phyloP scores from a whole-genome alignment of 2,329 filamentous ascomycete genomes.

The Cladosporium colombiae region DNA sequence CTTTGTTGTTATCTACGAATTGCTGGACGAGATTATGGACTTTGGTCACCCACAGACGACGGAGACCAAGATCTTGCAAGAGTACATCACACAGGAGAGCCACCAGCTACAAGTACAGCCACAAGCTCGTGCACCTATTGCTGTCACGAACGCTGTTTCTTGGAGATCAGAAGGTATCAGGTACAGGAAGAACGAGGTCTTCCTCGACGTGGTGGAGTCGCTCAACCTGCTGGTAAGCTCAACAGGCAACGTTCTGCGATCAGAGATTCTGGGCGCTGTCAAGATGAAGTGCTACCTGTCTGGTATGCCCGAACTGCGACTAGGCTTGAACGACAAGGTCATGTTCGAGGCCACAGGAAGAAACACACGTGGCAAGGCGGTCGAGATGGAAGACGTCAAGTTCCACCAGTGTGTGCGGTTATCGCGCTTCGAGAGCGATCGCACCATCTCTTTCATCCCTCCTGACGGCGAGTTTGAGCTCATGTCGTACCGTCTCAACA shows the following conservation, averaged over 20 bases:
- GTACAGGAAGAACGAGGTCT: slow-evolving; percentile 99
- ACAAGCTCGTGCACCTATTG: slow-evolving; percentile 82
- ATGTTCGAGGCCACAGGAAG: slow-evolving; percentile 99
- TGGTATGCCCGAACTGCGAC: slow-evolving; percentile 92
- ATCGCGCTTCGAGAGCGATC: slow-evolving; percentile 95
- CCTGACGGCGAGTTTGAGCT: slow-evolving; percentile 98
- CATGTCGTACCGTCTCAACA: slow-evolving; percentile 98
- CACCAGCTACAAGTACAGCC: slow-evolving; percentile 93
- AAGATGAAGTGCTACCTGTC: slow-evolving; percentile 99
- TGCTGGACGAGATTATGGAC: slow-evolving; percentile 99
- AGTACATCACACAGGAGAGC: slow-evolving; percentile 95
- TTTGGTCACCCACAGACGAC: slow-evolving; percentile 99
- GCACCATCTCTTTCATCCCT: slow-evolving; percentile 98
- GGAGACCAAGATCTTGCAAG: slow-evolving; percentile 96
- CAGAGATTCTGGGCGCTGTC: slow-evolving; percentile 92
- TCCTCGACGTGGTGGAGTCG: slow-evolving; percentile 94
- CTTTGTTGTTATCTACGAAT: slow-evolving; percentile 98
- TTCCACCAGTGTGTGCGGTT: slow-evolving; percentile 98
- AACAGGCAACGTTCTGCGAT: slow-evolving; percentile 91
- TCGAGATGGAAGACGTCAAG: slow-evolving; percentile 99
- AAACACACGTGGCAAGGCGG: slow-evolving; percentile 90
- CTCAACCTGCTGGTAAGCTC: slow-evolving; percentile 93
- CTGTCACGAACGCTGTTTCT: slow-evolving; percentile 95
- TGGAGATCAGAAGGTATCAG: slow-evolving; percentile 98
- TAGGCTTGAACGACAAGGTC: slow-evolving; percentile 97